A percentile compares a stretch with the other conserved stretches of the same genome.
phyloP scores from a whole-genome alignment of 768 basidiomycete genomes.

The Suillus luteus region DNA sequence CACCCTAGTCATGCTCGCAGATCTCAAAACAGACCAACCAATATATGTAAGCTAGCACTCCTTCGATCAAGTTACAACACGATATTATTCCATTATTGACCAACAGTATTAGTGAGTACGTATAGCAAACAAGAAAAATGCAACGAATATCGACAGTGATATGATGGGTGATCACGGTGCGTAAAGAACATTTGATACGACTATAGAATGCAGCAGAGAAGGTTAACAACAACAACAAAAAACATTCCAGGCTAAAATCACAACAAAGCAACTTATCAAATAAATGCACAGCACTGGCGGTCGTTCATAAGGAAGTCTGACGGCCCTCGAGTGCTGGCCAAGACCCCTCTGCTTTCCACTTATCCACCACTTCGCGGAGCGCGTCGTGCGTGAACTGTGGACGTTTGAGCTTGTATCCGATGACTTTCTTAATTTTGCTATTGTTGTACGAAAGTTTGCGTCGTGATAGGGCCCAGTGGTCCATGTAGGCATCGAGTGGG shows the following conservation, averaged over 20 bases:
- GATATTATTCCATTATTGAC: conserved; percentile 20
- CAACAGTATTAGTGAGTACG: conserved; percentile 27
- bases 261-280: conserved; percentile 14
- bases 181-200: conserved; percentile 20
- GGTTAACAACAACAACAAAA: conserved; percentile 7
- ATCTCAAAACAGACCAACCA: no score
- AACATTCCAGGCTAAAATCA: conserved; percentile 6
- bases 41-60: no score
- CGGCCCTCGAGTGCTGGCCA: conserved; percentile 30
- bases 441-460: conserved; percentile 70
- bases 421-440: conserved; percentile 69
- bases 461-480: conserved; percentile 69
- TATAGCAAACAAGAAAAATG: conserved; percentile 21
- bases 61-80: not conserved
- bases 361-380: conserved; percentile 71
- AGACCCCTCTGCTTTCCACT: conserved; percentile 74
- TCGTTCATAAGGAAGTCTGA: not conserved
- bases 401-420: conserved; percentile 65
- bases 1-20: no score
- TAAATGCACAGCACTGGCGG: conserved; percentile 16
- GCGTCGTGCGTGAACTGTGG: conserved; percentile 65
- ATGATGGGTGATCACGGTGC: conserved; percentile 5
- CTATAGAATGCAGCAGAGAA: conserved; percentile 10
- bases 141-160: conserved; percentile 18
- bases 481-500: conserved; percentile 79